These are phyloP conservation scores for Crinitomyces ghanaensis DNA, from an alignment of 805 yeast genomes.

Conservation along the genomic window DNA sequence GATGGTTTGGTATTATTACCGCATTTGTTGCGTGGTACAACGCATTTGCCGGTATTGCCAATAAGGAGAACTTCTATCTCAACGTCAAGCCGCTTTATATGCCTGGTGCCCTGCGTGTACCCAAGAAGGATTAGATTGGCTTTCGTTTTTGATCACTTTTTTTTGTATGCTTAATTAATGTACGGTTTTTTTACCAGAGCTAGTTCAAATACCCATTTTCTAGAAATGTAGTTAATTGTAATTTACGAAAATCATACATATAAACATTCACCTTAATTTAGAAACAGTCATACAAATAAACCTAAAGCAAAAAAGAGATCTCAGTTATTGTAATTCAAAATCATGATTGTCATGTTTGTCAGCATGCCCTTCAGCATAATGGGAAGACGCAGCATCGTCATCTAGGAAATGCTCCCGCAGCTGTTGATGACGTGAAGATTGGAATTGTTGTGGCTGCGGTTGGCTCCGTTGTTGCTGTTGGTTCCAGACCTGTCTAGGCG, in stretches of 20 bases:
- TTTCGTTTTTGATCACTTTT: background rate
- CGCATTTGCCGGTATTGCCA: conserved; percentile 53
- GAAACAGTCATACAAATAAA: no score
- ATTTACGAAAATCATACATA: no score
- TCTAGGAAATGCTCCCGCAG: no score
- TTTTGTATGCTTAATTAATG: background rate
- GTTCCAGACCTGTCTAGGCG: conserved; percentile 6
- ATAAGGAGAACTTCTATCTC: conserved; percentile 46
- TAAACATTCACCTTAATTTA: no score
- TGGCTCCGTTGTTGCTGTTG: conserved; percentile 2
- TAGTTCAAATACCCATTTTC: no score
- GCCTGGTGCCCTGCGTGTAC: conserved; percentile 28
- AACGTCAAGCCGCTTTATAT: conserved; percentile 37
- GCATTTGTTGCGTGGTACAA: conserved; percentile 51
- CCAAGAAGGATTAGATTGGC: conserved; percentile 1
- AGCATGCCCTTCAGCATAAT: no score
- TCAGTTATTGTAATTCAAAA: no score
- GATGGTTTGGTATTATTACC: conserved; percentile 46
- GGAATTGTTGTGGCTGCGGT: conserved; percentile 1
- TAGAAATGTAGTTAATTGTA: no score
- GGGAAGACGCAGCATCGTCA: no score
- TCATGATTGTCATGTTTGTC: no score
- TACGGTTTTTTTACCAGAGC: background rate
- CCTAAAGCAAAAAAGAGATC: no score
- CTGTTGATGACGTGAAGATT: background rate